A percentile compares a stretch with the other conserved stretches of the same genome.
These are phyloP conservation scores for Lepidopterella palustris DNA, from an alignment of 495 filamentous ascomycete species.

Conservation along the genomic window DNA sequence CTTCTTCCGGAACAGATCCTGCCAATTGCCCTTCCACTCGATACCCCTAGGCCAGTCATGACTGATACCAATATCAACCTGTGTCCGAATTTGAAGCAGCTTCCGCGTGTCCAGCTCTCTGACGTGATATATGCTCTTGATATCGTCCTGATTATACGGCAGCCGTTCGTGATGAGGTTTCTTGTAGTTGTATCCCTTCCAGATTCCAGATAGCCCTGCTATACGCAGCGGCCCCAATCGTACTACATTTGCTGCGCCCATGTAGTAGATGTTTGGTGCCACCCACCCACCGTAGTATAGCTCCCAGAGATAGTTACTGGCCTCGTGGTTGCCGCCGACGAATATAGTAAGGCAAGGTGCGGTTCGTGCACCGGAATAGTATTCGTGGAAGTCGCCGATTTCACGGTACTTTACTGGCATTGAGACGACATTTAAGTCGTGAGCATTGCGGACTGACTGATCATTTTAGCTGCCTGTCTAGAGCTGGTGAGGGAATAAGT, in stretches of 20 bases:
- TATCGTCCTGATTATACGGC: conserved; percentile 67
- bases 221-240: conserved; percentile 78
- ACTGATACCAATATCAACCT: conserved; percentile 82
- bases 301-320: conserved; percentile 77
- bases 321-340: conserved; percentile 91
- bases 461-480: conserved; percentile 22
- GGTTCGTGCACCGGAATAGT: conserved; percentile 69
- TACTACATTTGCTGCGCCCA: conserved; percentile 84
- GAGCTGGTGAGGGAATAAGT: conserved; percentile 10
- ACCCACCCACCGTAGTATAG: conserved; percentile 97
- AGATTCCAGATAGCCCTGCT: conserved; percentile 87
- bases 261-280: conserved; percentile 91
- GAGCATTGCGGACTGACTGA: conserved; percentile 76
- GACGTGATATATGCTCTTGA: conserved; percentile 77
- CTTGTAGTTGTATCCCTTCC: conserved; percentile 77
- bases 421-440: conserved; percentile 79
- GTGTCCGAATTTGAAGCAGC: conserved; percentile 72
- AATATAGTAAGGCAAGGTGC: conserved; percentile 90
- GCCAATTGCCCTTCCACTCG: conserved; percentile 63
- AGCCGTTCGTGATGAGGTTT: conserved; percentile 79
- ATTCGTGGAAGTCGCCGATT: conserved; percentile 85
- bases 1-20: conserved; percentile 61
- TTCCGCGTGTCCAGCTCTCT: conserved; percentile 88
- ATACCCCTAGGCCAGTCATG: conserved; percentile 91
- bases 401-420: conserved; percentile 76